Evolutionary conservation across 2,329 filamentous ascomycete genomes (phyloP).

Genomic region (Fusarium bulbicola): DNA sequence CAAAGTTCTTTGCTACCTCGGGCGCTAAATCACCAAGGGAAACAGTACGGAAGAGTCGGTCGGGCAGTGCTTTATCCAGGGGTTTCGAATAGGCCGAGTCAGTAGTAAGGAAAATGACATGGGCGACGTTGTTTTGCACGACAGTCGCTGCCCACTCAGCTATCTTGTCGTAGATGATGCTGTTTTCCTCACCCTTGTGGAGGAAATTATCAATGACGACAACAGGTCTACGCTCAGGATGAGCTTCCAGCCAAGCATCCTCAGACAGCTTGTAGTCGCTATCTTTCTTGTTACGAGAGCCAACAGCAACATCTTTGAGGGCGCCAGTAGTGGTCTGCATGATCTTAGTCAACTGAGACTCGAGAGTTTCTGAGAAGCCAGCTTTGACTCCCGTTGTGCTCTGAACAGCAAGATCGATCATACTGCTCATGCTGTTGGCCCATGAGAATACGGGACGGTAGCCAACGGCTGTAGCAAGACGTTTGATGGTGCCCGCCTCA

Average conservation of each 20-base stretch:
- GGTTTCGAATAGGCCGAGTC: slow-evolving; percentile 91
- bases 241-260: slow-evolving; percentile 89
- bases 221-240: slow-evolving; percentile 83
- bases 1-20: slow-evolving; percentile 87
- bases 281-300: slow-evolving; percentile 74
- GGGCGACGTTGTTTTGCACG: slow-evolving; percentile 87
- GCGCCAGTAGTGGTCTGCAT: slow-evolving; percentile 84
- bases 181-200: slow-evolving; percentile 74
- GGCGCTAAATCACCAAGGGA: slow-evolving; percentile 87
- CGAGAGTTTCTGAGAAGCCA: slow-evolving; percentile 91
- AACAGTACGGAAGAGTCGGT: slow-evolving; percentile 88
- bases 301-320: slow-evolving; percentile 79
- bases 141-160: slow-evolving; percentile 90
- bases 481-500: slow-evolving; percentile 84
- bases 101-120: slow-evolving; percentile 93
- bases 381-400: slow-evolving; percentile 94
- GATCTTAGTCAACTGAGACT: slow-evolving; percentile 89
- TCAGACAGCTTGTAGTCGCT: slow-evolving; percentile 77
- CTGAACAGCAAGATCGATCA: slow-evolving; percentile 91
- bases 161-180: slow-evolving; percentile 78
- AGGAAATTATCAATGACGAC: slow-evolving; percentile 93
- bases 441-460: slow-evolving; percentile 95
- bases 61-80: slow-evolving; percentile 85
- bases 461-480: slow-evolving; percentile 83
- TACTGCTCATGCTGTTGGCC: slow-evolving; percentile 93